These are phyloP conservation scores for Fusarium solani-melongenae DNA, from an alignment of 2,329 filamentous ascomycete species.

Conservation along the genomic window DNA sequence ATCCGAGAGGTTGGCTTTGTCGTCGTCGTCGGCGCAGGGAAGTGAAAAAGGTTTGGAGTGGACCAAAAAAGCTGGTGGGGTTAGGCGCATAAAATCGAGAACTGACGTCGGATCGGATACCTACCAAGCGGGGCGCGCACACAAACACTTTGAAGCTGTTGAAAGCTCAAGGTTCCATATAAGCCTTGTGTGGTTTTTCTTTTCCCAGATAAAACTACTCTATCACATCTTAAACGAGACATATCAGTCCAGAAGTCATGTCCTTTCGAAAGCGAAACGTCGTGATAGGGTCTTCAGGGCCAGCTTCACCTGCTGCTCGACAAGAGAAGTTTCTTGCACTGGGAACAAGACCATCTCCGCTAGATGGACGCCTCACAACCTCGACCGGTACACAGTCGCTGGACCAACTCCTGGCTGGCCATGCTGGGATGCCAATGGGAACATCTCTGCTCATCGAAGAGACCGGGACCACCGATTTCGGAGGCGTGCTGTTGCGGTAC, in stretches of 20 bases:
- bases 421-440: conserved; percentile 85
- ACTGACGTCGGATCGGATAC: conserved; percentile 13
- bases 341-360: conserved; percentile 82
- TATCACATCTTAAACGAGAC: too few species aligned
- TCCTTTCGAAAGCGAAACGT: conserved; percentile 69
- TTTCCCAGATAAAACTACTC: background rate
- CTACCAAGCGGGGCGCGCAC: conserved; percentile 41
- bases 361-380: conserved; percentile 87
- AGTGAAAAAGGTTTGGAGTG: conserved; percentile 41
- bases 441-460: conserved; percentile 86
- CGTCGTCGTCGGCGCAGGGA: conserved; percentile 14
- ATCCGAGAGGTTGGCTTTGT: background rate
- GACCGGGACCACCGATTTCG: conserved; percentile 93
- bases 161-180: background rate
- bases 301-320: conserved; percentile 31
- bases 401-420: conserved; percentile 86
- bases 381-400: conserved; percentile 91
- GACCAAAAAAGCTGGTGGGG: conserved; percentile 38
- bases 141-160: conserved; percentile 2
- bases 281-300: conserved; percentile 54
- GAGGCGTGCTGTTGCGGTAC: conserved; percentile 83
- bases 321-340: conserved; percentile 53
- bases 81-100: conserved; percentile 28
- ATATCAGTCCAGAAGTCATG: conserved; percentile 31
- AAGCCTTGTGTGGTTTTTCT: background rate